A percentile compares a stretch with the other conserved stretches of the same genome.
Evolutionary conservation across 2,329 filamentous ascomycete genomes (phyloP).

Genomic region (Elsinoe arachidis): DNA sequence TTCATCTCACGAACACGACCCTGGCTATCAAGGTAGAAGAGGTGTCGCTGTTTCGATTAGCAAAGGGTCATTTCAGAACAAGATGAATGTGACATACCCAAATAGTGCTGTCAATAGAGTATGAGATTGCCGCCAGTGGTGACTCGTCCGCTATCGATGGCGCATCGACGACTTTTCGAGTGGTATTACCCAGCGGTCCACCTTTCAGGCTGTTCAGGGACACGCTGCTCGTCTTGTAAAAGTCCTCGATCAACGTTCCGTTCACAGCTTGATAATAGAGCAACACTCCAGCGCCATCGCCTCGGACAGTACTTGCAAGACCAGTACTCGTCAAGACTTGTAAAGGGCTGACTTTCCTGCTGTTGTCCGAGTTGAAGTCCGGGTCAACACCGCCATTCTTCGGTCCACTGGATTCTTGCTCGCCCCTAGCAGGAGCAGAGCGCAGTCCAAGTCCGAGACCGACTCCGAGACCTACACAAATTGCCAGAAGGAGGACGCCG

Average conservation of each 20-base stretch:
- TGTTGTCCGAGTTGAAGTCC: constrained; percentile 1
- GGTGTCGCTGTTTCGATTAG: not conserved
- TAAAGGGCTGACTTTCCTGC: not conserved
- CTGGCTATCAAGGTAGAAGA: constrained; percentile 3
- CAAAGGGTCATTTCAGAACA: not conserved
- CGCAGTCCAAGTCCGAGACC: not conserved
- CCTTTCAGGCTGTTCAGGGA: not conserved
- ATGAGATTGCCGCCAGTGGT: not conserved
- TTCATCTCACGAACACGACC: not conserved
- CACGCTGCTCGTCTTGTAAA: not conserved
- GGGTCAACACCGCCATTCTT: not conserved
- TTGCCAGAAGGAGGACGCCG: not conserved
- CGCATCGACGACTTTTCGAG: not conserved
- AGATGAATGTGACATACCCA: not conserved
- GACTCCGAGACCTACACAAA: not conserved
- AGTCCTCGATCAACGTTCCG: not conserved
- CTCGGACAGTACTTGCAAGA: not conserved
- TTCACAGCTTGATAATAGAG: not conserved
- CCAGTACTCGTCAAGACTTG: not conserved
- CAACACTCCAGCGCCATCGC: not conserved
- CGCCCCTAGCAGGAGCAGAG: too few relatives aligned
- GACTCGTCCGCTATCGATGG: not conserved
- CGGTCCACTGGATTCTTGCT: not conserved
- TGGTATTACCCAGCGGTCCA: not conserved
- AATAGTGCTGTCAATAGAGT: not conserved